phyloP scores from a whole-genome alignment of 2,329 filamentous ascomycete genomes.

The Camillea tinctor region DNA sequence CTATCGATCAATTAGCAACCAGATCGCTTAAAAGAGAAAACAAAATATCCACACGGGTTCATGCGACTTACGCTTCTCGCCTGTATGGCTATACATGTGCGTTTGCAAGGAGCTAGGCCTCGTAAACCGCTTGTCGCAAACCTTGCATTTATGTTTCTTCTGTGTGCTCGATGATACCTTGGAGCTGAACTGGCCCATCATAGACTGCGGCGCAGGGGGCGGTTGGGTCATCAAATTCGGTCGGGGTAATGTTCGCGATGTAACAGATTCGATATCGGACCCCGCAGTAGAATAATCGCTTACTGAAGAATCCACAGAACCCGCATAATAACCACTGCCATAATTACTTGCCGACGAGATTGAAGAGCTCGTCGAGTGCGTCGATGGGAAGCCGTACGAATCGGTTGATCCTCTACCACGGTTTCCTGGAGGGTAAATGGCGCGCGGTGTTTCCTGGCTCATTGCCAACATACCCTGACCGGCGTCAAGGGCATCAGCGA shows the following conservation, averaged over 20 bases:
- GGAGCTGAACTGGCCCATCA: conserved; percentile 99
- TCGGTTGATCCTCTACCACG: conserved; percentile 72
- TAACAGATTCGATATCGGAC: conserved; percentile 79
- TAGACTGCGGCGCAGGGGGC: conserved; percentile 85
- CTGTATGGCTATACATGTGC: conserved; percentile 98
- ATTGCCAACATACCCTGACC: conserved; percentile 93
- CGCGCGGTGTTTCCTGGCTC: conserved; percentile 90
- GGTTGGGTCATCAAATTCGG: conserved; percentile 64
- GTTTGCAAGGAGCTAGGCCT: conserved; percentile 92
- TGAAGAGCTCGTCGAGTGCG: conserved; percentile 83
- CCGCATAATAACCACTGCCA: conserved; percentile 81
- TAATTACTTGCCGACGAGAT: conserved; percentile 80
- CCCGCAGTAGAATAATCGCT: conserved; percentile 91
- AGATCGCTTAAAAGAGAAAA: not conserved
- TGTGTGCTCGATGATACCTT: conserved; percentile 94
- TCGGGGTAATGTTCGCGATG: conserved; percentile 79
- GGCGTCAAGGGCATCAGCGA: conserved; percentile 87
- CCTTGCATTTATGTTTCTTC: conserved; percentile 99
- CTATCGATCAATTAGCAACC: conserved; percentile 44
- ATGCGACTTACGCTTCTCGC: conserved; percentile 84
- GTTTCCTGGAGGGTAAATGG: conserved; percentile 73
- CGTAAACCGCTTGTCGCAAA: conserved; percentile 97
- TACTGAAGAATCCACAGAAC: conserved; percentile 78
- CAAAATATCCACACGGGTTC: not conserved
- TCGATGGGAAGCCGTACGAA: conserved; percentile 86